phyloP scores from a whole-genome alignment of 2,329 filamentous ascomycete genomes.

The Apiospora aurea region DNA sequence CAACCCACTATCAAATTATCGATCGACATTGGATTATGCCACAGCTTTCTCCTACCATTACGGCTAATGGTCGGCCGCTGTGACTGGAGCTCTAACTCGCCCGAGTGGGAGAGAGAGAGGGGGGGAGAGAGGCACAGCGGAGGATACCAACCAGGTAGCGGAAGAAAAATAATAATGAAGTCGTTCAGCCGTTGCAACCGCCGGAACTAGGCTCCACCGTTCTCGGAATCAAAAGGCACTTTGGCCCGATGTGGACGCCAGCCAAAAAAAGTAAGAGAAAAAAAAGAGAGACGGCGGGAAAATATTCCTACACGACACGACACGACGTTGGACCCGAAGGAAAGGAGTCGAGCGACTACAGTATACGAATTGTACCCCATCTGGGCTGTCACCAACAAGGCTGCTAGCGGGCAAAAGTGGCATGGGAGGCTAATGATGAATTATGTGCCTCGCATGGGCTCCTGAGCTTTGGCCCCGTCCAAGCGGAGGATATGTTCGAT shows the following conservation, averaged over 20 bases:
- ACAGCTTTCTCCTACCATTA: neutral
- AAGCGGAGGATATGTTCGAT: neutral
- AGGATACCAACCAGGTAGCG: no score
- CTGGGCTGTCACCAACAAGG: neutral
- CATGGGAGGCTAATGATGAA: neutral
- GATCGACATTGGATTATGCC: constrained; percentile 13
- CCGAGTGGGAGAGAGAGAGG: no score
- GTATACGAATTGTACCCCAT: neutral
- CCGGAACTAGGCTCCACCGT: neutral
- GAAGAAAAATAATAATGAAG: neutral
- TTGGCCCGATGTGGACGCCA: neutral
- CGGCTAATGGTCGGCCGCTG: neutral
- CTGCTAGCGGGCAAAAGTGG: neutral
- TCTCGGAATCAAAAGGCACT: neutral
- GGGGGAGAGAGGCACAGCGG: neutral
- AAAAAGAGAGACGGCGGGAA: neutral
- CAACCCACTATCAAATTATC: constrained; percentile 19
- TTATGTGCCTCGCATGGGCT: neutral
- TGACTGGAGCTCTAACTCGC: no score
- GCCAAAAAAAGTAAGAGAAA: neutral
- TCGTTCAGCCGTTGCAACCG: neutral
- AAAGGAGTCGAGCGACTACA: neutral
- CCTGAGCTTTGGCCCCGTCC: neutral
- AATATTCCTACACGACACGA: neutral
- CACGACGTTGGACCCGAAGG: neutral